These are phyloP conservation scores for Salix viminalis DNA, from an alignment of 345 rosid species.

Conservation along the genomic window DNA sequence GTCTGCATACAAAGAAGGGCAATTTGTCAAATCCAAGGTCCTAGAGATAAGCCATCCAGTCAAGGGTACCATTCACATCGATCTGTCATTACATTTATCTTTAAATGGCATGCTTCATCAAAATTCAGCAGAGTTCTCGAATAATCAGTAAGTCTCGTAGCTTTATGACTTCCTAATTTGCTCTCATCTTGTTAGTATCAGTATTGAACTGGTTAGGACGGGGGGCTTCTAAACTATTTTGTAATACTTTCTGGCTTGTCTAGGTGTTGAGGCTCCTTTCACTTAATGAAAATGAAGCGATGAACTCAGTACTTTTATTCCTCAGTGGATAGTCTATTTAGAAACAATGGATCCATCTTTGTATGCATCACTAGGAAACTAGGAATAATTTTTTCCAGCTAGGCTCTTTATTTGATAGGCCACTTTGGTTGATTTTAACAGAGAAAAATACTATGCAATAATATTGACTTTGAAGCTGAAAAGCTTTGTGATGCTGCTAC, in stretches of 20 bases:
- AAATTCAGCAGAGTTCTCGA: conserved; percentile 31
- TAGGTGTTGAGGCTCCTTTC: background rate
- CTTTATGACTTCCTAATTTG: background rate
- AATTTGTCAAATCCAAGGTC: conserved; percentile 90
- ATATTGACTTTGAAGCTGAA: background rate
- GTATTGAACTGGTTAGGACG: background rate
- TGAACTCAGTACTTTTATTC: background rate
- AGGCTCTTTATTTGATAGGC: background rate
- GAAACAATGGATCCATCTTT: background rate
- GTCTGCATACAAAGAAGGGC: conserved; percentile 64
- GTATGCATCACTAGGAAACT: background rate
- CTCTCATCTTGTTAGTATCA: background rate
- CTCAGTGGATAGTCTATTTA: background rate
- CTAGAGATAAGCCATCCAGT: conserved; percentile 61
- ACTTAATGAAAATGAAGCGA: no score
- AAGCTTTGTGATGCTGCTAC: background rate
- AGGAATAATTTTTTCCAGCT: background rate
- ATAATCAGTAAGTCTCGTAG: conserved; percentile 43
- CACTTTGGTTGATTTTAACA: background rate
- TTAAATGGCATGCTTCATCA: conserved; percentile 52
- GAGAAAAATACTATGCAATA: background rate
- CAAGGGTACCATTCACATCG: conserved; percentile 64
- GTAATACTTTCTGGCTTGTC: background rate
- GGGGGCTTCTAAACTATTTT: background rate
- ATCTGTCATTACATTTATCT: conserved; percentile 63